Percentiles rank a stretch among this genome's conserved stretches.
These are phyloP conservation scores for Microsporum audouinii DNA, from an alignment of 2,329 filamentous ascomycete species.

Conservation along the genomic window DNA sequence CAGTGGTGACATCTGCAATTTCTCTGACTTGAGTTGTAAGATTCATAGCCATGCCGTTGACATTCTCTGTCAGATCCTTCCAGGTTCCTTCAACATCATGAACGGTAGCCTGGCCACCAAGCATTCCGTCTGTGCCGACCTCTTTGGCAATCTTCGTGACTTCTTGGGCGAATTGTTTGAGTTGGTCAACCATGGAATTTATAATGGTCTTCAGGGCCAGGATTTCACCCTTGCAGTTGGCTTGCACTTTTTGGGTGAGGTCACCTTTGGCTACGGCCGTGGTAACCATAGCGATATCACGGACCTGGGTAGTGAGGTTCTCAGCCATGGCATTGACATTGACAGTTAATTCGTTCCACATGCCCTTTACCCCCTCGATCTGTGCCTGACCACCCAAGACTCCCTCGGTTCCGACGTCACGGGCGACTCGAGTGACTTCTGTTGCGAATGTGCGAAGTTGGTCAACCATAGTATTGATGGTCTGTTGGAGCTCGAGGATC, in stretches of 20 bases:
- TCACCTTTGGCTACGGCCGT: conserved; percentile 69
- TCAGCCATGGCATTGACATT: conserved; percentile 84
- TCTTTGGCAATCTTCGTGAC: conserved; percentile 94
- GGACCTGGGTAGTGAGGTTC: conserved; percentile 76
- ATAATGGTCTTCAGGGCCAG: conserved; percentile 94
- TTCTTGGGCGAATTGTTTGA: conserved; percentile 92
- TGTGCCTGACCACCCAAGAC: conserved; percentile 72
- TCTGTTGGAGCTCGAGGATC: conserved; percentile 72
- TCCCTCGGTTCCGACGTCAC: conserved; percentile 75
- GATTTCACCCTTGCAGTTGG: conserved; percentile 83
- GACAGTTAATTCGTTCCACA: conserved; percentile 79
- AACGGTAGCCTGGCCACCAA: conserved; percentile 89
- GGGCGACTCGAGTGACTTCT: conserved; percentile 70
- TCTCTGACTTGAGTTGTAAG: conserved; percentile 94
- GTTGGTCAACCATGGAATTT: conserved; percentile 97
- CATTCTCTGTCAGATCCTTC: conserved; percentile 88
- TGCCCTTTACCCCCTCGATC: conserved; percentile 72
- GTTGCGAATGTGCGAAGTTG: conserved; percentile 73
- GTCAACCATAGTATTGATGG: conserved; percentile 83
- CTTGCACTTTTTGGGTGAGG: conserved; percentile 91
- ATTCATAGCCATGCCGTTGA: conserved; percentile 98
- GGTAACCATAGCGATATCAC: conserved; percentile 78
- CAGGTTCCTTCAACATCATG: conserved; percentile 96
- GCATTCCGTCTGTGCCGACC: conserved; percentile 86
- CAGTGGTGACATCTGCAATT: conserved; percentile 92